Evolutionary conservation across 345 rosid genomes (phyloP).

Genomic region (Populus deltoides): DNA sequence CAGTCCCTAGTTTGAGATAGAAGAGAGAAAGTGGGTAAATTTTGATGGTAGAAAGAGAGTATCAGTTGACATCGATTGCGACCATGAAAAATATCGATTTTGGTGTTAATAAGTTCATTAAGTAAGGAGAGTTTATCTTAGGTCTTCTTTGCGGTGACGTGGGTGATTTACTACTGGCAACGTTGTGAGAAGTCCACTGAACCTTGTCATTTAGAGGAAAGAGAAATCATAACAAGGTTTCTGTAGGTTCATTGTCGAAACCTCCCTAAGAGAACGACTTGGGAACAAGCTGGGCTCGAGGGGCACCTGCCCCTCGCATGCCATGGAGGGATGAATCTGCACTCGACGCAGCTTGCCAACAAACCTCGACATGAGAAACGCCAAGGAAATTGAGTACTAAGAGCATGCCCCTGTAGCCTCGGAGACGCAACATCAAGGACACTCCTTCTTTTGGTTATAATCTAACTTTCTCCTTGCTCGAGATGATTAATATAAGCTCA

Average conservation of each 20-base stretch:
- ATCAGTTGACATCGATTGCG: background rate
- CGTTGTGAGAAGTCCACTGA: conserved; percentile 8
- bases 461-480: too few species aligned
- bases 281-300: background rate
- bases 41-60: too few species aligned
- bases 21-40: too few species aligned
- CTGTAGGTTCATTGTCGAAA: background rate
- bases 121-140: background rate
- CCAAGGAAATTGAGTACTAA: too few species aligned
- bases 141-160: background rate
- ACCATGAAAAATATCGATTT: background rate
- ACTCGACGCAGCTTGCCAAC: too few species aligned
- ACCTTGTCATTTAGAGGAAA: conserved; percentile 19
- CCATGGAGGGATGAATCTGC: too few species aligned
- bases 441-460: too few species aligned
- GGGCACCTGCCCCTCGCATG: too few species aligned
- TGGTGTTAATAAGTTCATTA: background rate
- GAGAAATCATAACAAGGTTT: conserved; percentile 12
- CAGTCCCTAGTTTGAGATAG: too few species aligned
- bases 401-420: too few species aligned
- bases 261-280: background rate
- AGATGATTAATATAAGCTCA: too few species aligned
- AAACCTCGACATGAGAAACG: too few species aligned
- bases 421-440: background rate
- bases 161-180: background rate